Conservation (phyloP, 768 basidiomycete genomes). For the Psilocybe azurescens region DNA sequence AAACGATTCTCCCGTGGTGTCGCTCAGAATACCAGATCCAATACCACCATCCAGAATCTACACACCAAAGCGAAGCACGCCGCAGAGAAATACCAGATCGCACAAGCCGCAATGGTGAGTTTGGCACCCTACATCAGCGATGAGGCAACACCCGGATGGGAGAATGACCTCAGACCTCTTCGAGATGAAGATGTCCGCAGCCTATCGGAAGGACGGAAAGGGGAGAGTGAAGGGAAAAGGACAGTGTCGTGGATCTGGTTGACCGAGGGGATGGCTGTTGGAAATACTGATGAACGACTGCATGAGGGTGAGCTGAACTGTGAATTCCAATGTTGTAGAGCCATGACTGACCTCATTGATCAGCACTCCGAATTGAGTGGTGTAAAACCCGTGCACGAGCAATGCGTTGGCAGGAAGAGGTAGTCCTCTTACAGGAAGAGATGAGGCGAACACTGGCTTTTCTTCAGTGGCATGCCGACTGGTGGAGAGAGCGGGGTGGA, state of each 20-base stretch:
- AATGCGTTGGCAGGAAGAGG: conserved; percentile 9
- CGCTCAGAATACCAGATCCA: conserved; percentile 12
- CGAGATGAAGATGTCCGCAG: conserved; percentile 8
- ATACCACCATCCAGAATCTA: conserved; percentile 1
- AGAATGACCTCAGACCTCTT: neutral
- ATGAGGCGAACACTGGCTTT: conserved; percentile 10
- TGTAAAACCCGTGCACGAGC: conserved; percentile 5
- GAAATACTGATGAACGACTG: neutral
- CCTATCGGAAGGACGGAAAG: neutral
- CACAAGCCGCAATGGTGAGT: neutral
- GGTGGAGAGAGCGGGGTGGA: neutral
- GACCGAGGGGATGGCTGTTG: neutral
- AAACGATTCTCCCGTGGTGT: conserved; percentile 12
- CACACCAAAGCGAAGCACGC: conserved; percentile 8
- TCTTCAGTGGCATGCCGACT: neutral
- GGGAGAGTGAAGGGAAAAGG: neutral
- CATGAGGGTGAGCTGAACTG: neutral
- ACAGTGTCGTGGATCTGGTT: conserved; percentile 2
- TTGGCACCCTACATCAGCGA: neutral
- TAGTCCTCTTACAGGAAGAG: conserved; percentile 10
- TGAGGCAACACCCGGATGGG: neutral
- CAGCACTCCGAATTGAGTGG: conserved; percentile 13
- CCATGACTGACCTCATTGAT: neutral
- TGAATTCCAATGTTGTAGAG: neutral
- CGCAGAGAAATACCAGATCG: conserved; percentile 4